Evolutionary conservation across 83 land plant species (phyloP).

Genomic region (Picea abies): DNA sequence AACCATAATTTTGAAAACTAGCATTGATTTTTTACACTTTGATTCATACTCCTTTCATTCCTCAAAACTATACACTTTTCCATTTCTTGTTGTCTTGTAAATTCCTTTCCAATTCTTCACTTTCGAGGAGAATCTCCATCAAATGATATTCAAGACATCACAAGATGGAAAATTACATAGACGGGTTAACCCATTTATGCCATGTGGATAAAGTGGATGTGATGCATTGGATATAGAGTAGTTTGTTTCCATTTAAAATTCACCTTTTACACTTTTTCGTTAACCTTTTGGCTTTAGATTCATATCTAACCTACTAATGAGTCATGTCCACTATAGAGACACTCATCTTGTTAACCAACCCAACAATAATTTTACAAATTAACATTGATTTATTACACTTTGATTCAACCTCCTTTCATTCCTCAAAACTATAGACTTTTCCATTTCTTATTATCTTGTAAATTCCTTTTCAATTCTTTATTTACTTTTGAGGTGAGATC

Average conservation of each 20-base stretch:
- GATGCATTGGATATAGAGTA: too few species aligned
- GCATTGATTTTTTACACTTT: constrained; percentile 51
- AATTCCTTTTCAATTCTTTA: too few species aligned
- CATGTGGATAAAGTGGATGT: too few species aligned
- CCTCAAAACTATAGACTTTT: background rate
- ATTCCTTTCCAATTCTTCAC: constrained; percentile 23
- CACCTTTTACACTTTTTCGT: too few species aligned
- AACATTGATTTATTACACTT: constrained; percentile 55
- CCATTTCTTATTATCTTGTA: too few species aligned
- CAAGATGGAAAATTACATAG: constrained; percentile 26
- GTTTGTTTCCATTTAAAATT: too few species aligned
- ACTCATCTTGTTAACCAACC: constrained; percentile 33
- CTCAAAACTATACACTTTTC: constrained; percentile 60
- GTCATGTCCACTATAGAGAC: constrained; percentile 27
- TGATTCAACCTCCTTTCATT: constrained; percentile 23
- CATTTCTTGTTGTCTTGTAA: constrained; percentile 73
- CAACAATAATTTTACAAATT: constrained; percentile 82
- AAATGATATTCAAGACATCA: constrained; percentile 37
- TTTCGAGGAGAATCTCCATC: constrained; percentile 53
- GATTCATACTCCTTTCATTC: constrained; percentile 22
- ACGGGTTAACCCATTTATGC: too few species aligned
- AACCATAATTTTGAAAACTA: constrained; percentile 81
- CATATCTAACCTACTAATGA: constrained; percentile 54
- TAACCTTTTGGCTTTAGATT: background rate
- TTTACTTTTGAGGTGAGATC: too few species aligned